phyloP scores from a whole-genome alignment of 1,284 basidiomycete genomes.

The Apiotrichum montevideense region DNA sequence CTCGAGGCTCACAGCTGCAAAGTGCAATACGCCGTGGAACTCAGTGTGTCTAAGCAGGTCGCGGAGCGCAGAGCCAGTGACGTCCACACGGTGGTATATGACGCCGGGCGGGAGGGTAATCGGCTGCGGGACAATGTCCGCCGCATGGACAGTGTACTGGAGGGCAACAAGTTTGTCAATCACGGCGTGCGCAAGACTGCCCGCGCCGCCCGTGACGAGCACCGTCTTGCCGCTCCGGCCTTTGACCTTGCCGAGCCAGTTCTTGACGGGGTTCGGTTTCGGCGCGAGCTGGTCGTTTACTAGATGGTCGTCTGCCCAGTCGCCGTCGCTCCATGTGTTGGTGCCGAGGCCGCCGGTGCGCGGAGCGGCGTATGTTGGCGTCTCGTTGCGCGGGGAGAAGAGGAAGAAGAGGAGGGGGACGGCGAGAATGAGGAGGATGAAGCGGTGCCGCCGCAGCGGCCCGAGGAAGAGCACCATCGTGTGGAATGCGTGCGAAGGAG shows the following conservation, averaged over 20 bases:
- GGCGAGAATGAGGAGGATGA: conserved; percentile 4
- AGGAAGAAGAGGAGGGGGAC: conserved; percentile 4
- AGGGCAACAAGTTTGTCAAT: not conserved
- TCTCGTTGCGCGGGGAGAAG: not conserved
- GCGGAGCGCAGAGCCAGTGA: conserved; percentile 17
- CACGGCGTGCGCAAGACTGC: conserved; percentile 29
- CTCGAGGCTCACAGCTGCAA: conserved; percentile 38
- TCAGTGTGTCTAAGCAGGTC: conserved; percentile 9
- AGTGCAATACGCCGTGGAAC: conserved; percentile 38
- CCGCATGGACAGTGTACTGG: conserved; percentile 27
- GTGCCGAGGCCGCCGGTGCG: conserved; percentile 1
- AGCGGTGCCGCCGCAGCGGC: conserved; percentile 10
- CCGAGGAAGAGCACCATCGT: conserved; percentile 7
- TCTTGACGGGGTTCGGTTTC: not conserved
- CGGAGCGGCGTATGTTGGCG: not conserved
- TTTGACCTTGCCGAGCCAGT: conserved; percentile 46
- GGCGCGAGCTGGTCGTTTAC: conserved; percentile 7
- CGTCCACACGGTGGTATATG: conserved; percentile 19
- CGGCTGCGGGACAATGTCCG: conserved; percentile 27
- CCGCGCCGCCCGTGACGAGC: conserved; percentile 41
- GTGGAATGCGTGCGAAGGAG: not conserved
- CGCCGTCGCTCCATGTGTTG: conserved; percentile 2
- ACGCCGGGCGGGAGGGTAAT: conserved; percentile 17
- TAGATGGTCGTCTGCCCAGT: conserved; percentile 7
- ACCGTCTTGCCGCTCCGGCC: conserved; percentile 32